These are phyloP conservation scores for Micromonas commoda DNA, from an alignment of 139 green algal species.

Conservation along the genomic window DNA sequence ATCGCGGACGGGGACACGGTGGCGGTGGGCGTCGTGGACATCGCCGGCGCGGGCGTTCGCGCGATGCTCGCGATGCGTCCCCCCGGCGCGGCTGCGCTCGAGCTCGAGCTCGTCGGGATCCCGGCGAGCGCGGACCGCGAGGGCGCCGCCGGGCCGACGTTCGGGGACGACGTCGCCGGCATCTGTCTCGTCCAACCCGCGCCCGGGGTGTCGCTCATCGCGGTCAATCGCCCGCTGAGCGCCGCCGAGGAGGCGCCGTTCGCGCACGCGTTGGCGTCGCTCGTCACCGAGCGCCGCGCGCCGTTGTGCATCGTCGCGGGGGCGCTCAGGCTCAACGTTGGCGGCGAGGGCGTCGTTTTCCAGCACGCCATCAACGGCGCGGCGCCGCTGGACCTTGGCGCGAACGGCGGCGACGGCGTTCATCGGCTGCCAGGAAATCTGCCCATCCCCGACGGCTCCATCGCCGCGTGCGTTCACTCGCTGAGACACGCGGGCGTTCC, in stretches of 20 bases:
- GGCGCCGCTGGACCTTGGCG: no score
- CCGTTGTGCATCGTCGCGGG: background rate
- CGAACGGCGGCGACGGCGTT: no score
- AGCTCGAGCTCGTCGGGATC: background rate
- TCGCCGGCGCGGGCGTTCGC: slow-evolving; percentile 16
- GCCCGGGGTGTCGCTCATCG: background rate
- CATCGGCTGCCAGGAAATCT: background rate
- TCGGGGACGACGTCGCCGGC: background rate
- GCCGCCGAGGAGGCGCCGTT: background rate
- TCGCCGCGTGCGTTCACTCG: background rate
- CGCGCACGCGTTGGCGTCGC: background rate
- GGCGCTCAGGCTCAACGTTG: background rate
- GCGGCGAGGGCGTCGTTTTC: background rate
- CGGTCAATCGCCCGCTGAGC: background rate
- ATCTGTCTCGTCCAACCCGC: no score
- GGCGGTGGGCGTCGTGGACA: background rate
- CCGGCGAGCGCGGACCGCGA: background rate
- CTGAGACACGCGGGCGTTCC: background rate
- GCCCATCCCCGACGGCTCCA: background rate
- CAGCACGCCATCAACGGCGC: background rate
- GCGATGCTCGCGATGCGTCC: background rate
- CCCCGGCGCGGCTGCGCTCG: background rate
- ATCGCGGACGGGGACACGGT: background rate
- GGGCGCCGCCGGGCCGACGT: background rate
- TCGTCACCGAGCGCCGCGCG: background rate